A percentile compares a stretch with the other conserved stretches of the same genome.
phyloP scores from a whole-genome alignment of 2,329 filamentous ascomycete species.

The Fusarium chuoi region DNA sequence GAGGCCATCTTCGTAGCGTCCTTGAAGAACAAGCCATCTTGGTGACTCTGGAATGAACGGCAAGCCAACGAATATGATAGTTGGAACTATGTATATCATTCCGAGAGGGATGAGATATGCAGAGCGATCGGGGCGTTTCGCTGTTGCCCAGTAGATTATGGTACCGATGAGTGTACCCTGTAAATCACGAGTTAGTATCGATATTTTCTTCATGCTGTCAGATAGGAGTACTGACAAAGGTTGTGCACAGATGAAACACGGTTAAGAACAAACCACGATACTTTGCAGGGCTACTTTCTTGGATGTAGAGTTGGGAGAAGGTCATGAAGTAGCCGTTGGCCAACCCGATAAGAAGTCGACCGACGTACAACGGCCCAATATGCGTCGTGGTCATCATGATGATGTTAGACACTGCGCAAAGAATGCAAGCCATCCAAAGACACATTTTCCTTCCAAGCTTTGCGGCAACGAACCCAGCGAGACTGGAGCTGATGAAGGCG shows the following conservation, averaged over 20 bases:
- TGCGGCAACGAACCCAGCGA: slow-evolving; percentile 29
- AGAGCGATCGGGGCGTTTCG: slow-evolving; percentile 31
- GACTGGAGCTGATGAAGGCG: slow-evolving; percentile 38
- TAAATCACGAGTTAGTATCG: not conserved
- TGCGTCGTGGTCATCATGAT: slow-evolving; percentile 40
- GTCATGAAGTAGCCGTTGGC: slow-evolving; percentile 42
- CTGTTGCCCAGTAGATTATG: slow-evolving; percentile 39
- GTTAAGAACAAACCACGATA: slow-evolving; percentile 38
- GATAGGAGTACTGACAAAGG: slow-evolving; percentile 25
- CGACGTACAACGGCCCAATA: slow-evolving; percentile 29
- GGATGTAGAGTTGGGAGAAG: slow-evolving; percentile 38
- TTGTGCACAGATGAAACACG: slow-evolving; percentile 35
- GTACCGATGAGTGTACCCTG: slow-evolving; percentile 37
- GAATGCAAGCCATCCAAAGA: slow-evolving; percentile 32
- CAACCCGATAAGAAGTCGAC: slow-evolving; percentile 32
- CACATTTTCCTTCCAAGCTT: slow-evolving; percentile 33
- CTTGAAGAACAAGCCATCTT: slow-evolving; percentile 37
- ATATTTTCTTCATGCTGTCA: rapidly evolving
- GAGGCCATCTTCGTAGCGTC: slow-evolving; percentile 29
- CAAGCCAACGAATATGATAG: slow-evolving; percentile 13
- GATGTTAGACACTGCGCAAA: slow-evolving; percentile 34
- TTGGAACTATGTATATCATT: slow-evolving; percentile 34
- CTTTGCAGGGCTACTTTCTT: slow-evolving; percentile 37
- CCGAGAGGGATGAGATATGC: slow-evolving; percentile 36
- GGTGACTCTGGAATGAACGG: slow-evolving; percentile 39